Evolutionary conservation across 306 rosid genomes (phyloP).

Genomic region (Casuarina cunninghamiana): DNA sequence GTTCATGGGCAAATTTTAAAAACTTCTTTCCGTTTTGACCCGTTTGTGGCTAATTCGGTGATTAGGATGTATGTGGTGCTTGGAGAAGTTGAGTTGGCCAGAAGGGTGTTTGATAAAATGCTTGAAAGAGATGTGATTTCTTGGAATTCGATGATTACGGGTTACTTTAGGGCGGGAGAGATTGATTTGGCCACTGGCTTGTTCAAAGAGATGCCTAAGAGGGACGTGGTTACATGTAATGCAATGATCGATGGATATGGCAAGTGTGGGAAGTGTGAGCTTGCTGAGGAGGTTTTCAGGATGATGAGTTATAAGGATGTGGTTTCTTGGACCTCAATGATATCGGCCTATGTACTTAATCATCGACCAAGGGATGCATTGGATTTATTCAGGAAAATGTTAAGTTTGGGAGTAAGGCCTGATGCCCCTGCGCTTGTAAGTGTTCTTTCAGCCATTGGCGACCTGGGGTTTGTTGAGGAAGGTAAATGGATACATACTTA

Average conservation of each 20-base stretch:
- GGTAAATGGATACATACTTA: slow-evolving; percentile 54
- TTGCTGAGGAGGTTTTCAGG: slow-evolving; percentile 46
- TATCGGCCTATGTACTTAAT: slow-evolving; percentile 42
- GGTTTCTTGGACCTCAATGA: slow-evolving; percentile 51
- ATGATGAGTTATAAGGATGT: slow-evolving; percentile 39
- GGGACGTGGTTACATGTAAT: slow-evolving; percentile 45
- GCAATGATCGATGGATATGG: slow-evolving; percentile 62
- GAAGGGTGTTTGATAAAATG: slow-evolving; percentile 51
- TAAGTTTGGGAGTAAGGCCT: slow-evolving; percentile 36
- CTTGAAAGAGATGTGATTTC: slow-evolving; percentile 44
- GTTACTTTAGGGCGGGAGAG: slow-evolving; percentile 41
- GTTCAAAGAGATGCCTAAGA: slow-evolving; percentile 40
- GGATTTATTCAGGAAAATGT: slow-evolving; percentile 48
- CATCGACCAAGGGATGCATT: slow-evolving; percentile 36
- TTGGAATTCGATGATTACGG: slow-evolving; percentile 53
- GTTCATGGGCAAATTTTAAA: slow-evolving; percentile 46
- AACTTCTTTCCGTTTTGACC: slow-evolving; percentile 41
- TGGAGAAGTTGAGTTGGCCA: slow-evolving; percentile 36
- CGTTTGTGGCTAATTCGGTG: slow-evolving; percentile 47
- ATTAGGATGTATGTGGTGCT: slow-evolving; percentile 47
- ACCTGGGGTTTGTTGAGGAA: slow-evolving; percentile 59
- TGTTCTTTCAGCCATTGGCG: slow-evolving; percentile 58
- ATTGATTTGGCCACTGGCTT: slow-evolving; percentile 35
- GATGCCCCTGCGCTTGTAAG: slow-evolving; percentile 55
- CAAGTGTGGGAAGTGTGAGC: slow-evolving; percentile 42